These are phyloP conservation scores for Xylariaceae sp. DNA, from an alignment of 2,329 filamentous ascomycete species.

Conservation along the genomic window DNA sequence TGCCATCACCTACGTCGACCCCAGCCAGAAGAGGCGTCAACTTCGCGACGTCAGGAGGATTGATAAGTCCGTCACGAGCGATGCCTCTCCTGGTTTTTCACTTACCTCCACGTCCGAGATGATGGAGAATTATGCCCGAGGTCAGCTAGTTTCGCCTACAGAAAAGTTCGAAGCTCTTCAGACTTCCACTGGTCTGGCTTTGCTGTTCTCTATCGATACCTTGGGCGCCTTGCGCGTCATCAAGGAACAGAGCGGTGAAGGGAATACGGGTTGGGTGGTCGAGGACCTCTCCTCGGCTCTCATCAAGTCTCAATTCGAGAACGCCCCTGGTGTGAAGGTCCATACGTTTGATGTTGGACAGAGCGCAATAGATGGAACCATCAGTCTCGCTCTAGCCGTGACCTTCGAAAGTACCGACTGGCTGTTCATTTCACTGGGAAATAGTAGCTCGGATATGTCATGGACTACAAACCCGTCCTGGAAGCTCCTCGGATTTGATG, in stretches of 20 bases:
- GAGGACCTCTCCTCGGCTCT: constrained; percentile 1
- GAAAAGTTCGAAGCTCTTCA: constrained; percentile 6
- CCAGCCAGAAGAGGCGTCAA: not conserved
- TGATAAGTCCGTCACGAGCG: not conserved
- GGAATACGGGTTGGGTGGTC: not conserved
- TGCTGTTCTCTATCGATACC: constrained; percentile 7
- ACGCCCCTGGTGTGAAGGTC: not conserved
- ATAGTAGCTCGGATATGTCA: not conserved
- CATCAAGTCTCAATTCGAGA: not conserved
- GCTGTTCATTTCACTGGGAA: constrained; percentile 1
- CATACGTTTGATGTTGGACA: not conserved
- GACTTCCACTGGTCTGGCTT: not conserved
- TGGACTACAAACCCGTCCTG: constrained; percentile 1
- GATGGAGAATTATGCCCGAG: constrained; percentile 7
- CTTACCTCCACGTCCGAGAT: constrained; percentile 3
- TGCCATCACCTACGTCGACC: constrained; percentile 2
- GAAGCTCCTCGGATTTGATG: not conserved
- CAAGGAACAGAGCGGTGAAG: constrained; percentile 2
- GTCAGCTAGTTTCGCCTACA: constrained; percentile 2
- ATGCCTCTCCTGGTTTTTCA: constrained; percentile 1
- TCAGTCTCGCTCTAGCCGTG: not conserved
- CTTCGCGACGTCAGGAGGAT: not conserved
- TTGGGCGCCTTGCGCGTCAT: not conserved
- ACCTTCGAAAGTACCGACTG: not conserved
- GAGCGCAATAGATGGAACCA: constrained; percentile 6